These are phyloP conservation scores for Hamamelis virginiana DNA, from an alignment of 164 flowering plant species.

Conservation along the genomic window DNA sequence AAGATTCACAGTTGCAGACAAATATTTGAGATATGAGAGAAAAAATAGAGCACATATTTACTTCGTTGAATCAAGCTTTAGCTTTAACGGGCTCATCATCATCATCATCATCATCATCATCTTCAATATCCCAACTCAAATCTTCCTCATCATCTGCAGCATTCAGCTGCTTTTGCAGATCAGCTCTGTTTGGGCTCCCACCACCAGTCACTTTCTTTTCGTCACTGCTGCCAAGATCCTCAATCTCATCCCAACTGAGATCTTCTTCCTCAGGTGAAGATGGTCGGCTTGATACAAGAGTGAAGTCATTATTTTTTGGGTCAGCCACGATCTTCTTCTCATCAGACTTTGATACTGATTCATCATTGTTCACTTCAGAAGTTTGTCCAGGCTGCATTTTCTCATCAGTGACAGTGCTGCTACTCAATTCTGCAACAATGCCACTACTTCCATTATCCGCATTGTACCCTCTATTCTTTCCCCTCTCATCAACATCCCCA, in stretches of 20 bases:
- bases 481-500: neutral
- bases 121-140: slow-evolving; percentile 90
- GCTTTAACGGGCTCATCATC: slow-evolving; percentile 68
- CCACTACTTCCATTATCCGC: neutral
- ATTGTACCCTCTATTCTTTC: slow-evolving; percentile 3
- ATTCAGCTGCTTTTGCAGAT: slow-evolving; percentile 64
- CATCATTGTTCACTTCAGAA: slow-evolving; percentile 15
- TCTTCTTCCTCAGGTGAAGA: slow-evolving; percentile 64
- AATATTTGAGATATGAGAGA: neutral
- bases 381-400: slow-evolving; percentile 10
- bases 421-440: slow-evolving; percentile 13
- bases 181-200: slow-evolving; percentile 43
- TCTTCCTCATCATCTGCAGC: slow-evolving; percentile 78
- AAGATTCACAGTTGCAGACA: neutral
- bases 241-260: slow-evolving; percentile 92
- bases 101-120: slow-evolving; percentile 88
- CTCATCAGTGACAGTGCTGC: slow-evolving; percentile 21
- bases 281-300: slow-evolving; percentile 52
- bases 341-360: slow-evolving; percentile 19
- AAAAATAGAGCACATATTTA: neutral
- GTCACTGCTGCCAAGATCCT: slow-evolving; percentile 66
- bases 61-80: slow-evolving; percentile 37
- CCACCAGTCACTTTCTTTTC: slow-evolving; percentile 42
- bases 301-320: slow-evolving; percentile 38
- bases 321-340: slow-evolving; percentile 28